Evolutionary conservation across 179 eudicot species (phyloP), one percentile per base, ranked within the genome.

Genomic region (Corrigiola litoralis): DNA sequence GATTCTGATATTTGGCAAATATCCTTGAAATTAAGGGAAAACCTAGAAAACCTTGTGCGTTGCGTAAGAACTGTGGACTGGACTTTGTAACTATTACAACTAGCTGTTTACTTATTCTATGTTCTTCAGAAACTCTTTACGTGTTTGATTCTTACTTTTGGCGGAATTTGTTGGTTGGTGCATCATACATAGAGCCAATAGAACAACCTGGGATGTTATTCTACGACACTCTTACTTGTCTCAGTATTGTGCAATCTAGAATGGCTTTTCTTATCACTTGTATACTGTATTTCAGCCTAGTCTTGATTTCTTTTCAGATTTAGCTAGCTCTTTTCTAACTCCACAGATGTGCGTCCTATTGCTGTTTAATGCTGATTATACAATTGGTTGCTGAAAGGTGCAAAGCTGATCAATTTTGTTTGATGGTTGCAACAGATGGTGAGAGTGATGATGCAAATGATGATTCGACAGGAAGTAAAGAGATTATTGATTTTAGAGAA

Each of bases 401-500:
- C 51, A 61, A 20, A 11, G 44, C 17, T 61, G 29, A 9, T 33
- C 11, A 5, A 14, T 63, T 12, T 47, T 25, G 33, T n/a, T 56
- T 38, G n/a, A 27, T 56, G 63, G 59, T 63, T 73, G 73, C 76
- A 77, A 82, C 84, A 59, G 96, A 85, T 17, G 65, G 71, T 24
- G 91, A 91, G 69, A 76, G 64, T 65, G 96, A 85, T 63, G 80
- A 63, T 57, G 75, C 75, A 28, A 25, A 77, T 36, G 71, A 77
- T 57, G 89, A 87, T 61, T 11, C 78, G 7, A 75, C 82, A 66
- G 68, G 74, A 47, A 67, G 46, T 51, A 87, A 89, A 75, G 96
- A 89, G 78, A 76, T 74, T 17, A 81, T 87, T 45, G 85, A 89
- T 74, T 51, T 82, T n/a, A 83, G 91, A 79, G 96, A 89, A 42